These are phyloP conservation scores for Plicaturopsis crispa DNA, from an alignment of 768 basidiomycete species.

Conservation along the genomic window DNA sequence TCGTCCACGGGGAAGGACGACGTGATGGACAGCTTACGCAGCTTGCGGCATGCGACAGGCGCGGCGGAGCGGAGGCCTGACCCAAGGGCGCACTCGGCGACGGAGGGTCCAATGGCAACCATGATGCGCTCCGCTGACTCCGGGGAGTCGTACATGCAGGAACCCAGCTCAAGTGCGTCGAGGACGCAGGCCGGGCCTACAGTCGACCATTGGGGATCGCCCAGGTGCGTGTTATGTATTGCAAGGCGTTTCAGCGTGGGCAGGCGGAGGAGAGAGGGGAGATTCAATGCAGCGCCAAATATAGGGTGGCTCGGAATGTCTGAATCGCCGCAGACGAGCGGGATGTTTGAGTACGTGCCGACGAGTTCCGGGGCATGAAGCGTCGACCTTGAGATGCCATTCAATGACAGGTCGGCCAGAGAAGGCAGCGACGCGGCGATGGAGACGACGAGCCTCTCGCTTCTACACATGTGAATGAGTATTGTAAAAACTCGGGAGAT, in stretches of 20 bases:
- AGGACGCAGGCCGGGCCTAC: conserved; percentile 44
- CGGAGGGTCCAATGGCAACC: conserved; percentile 45
- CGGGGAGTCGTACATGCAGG: conserved; percentile 46
- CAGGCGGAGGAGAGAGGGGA: conserved; percentile 61
- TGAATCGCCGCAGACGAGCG: conserved; percentile 53
- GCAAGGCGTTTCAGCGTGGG: conserved; percentile 53
- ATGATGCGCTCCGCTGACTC: conserved; percentile 54
- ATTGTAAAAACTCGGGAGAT: neutral
- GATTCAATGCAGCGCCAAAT: conserved; percentile 48
- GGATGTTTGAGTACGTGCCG: conserved; percentile 47
- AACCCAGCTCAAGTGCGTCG: conserved; percentile 46
- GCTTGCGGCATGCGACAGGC: conserved; percentile 36
- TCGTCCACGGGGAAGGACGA: conserved; percentile 56
- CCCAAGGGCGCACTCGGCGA: conserved; percentile 48
- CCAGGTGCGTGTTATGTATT: conserved; percentile 67
- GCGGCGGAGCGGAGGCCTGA: conserved; percentile 33
- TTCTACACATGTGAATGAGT: conserved; percentile 27
- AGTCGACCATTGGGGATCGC: conserved; percentile 49
- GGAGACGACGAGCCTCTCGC: conserved; percentile 62
- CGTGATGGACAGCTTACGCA: conserved; percentile 50
- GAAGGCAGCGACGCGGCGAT: conserved; percentile 54
- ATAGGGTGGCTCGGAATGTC: conserved; percentile 49
- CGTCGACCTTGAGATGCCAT: conserved; percentile 58
- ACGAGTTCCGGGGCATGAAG: conserved; percentile 56
- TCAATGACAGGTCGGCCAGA: conserved; percentile 49